These are phyloP conservation scores for Candida mattraensis DNA, from an alignment of 805 yeast genomes.

Conservation along the genomic window DNA sequence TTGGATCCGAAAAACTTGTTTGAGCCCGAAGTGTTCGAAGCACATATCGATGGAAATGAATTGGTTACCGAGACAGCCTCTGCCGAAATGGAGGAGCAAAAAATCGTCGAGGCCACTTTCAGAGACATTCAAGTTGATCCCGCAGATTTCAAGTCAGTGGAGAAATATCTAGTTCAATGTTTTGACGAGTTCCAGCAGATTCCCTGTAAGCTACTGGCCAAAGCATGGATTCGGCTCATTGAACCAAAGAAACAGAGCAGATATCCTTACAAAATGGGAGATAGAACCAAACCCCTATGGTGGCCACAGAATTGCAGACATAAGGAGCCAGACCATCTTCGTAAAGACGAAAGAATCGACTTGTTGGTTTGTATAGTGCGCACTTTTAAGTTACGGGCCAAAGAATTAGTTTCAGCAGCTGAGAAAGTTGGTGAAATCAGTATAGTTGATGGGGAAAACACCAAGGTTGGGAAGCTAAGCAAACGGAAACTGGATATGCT, in stretches of 20 bases:
- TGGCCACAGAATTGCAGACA: conserved; percentile 66
- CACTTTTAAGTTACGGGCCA: conserved; percentile 22
- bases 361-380: conserved; percentile 45
- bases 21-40: neutral
- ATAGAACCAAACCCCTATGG: conserved; percentile 57
- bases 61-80: conserved; percentile 10
- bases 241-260: conserved; percentile 68
- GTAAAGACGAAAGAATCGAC: conserved; percentile 53
- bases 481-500: conserved; percentile 24
- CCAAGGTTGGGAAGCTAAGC: conserved; percentile 21
- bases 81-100: too few species aligned
- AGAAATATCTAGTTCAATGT: conserved; percentile 28
- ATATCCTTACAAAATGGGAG: conserved; percentile 60
- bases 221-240: conserved; percentile 62
- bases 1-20: conserved; percentile 9
- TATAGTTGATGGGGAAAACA: conserved; percentile 14
- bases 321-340: conserved; percentile 72
- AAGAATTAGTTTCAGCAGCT: conserved; percentile 25
- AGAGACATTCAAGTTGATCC: conserved; percentile 20
- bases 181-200: conserved; percentile 47
- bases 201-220: conserved; percentile 61
- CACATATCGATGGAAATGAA: conserved; percentile 2
- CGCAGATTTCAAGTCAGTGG: conserved; percentile 19
- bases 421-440: conserved; percentile 25
- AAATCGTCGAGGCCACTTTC: conserved; percentile 15